A percentile compares a stretch with the other conserved stretches of the same genome.
phyloP scores from a whole-genome alignment of 2,329 filamentous ascomycete species.

The Blumeria hordei region DNA sequence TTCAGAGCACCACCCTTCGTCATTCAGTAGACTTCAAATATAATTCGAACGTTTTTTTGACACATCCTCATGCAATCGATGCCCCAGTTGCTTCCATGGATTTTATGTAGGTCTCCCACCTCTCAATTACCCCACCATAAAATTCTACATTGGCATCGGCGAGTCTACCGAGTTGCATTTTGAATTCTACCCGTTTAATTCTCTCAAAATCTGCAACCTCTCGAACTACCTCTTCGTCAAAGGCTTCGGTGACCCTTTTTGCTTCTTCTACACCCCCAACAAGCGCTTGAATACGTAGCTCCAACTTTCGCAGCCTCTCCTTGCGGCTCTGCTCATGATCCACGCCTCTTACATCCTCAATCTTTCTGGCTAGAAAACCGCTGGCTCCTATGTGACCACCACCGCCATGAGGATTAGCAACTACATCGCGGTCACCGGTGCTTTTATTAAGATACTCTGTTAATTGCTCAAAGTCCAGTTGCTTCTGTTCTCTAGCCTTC shows the following conservation, averaged over 20 bases:
- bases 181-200: slow-evolving; percentile 87
- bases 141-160: slow-evolving; percentile 73
- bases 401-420: slow-evolving; percentile 32
- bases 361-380: slow-evolving; percentile 74
- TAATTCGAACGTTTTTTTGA: background rate
- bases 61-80: slow-evolving; percentile 6
- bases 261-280: slow-evolving; percentile 74
- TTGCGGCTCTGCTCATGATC: slow-evolving; percentile 83
- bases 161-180: slow-evolving; percentile 58
- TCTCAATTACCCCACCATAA: slow-evolving; percentile 53
- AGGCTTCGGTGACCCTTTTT: slow-evolving; percentile 68
- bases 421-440: slow-evolving; percentile 54
- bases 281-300: slow-evolving; percentile 78
- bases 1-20: too few species aligned
- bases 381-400: slow-evolving; percentile 49
- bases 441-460: slow-evolving; percentile 91
- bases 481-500: slow-evolving; percentile 87
- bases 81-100: slow-evolving; percentile 55
- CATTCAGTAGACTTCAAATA: background rate
- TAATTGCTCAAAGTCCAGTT: slow-evolving; percentile 87
- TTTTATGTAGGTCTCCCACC: slow-evolving; percentile 75
- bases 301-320: slow-evolving; percentile 70
- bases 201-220: slow-evolving; percentile 88
- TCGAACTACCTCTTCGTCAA: slow-evolving; percentile 86
- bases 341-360: slow-evolving; percentile 89